A percentile compares a stretch with the other conserved stretches of the same genome.
These are phyloP conservation scores for Aspergillus latus DNA, from an alignment of 2,329 filamentous ascomycete genomes.

Conservation along the genomic window DNA sequence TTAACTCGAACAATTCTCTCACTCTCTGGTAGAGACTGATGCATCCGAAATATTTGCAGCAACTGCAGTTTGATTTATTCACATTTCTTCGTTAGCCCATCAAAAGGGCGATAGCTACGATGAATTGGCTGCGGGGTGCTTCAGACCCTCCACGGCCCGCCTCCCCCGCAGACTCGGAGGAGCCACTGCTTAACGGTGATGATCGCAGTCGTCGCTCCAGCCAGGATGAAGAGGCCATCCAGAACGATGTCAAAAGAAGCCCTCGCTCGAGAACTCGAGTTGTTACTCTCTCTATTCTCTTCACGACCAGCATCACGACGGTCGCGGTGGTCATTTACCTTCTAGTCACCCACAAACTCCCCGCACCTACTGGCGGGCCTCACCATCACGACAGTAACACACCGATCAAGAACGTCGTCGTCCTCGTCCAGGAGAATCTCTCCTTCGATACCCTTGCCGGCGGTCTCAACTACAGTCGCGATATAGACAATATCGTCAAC, in stretches of 20 bases:
- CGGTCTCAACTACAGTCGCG: conserved; percentile 38
- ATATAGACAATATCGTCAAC: conserved; percentile 37
- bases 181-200: conserved; percentile 4
- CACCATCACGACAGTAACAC: not conserved
- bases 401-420: conserved; percentile 52
- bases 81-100: too few species aligned
- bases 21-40: not conserved
- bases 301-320: not conserved
- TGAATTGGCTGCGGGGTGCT: conserved; percentile 7
- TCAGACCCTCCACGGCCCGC: not conserved
- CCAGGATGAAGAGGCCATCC: not conserved
- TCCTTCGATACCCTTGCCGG: conserved; percentile 45
- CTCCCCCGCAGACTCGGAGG: conserved; percentile 3
- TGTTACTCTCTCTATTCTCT: not conserved
- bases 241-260: not conserved
- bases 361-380: not conserved
- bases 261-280: not conserved
- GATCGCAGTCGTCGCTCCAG: conserved; percentile 2
- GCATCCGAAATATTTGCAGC: not conserved
- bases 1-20: not conserved
- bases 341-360: not conserved
- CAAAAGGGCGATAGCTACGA: not conserved
- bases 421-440: conserved; percentile 48
- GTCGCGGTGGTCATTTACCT: not conserved
- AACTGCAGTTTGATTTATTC: too few species aligned